Percentiles rank a stretch among this genome's conserved stretches.
These are phyloP conservation scores for Nicotiana knightiana DNA, from an alignment of 257 asterid species.

Conservation along the genomic window DNA sequence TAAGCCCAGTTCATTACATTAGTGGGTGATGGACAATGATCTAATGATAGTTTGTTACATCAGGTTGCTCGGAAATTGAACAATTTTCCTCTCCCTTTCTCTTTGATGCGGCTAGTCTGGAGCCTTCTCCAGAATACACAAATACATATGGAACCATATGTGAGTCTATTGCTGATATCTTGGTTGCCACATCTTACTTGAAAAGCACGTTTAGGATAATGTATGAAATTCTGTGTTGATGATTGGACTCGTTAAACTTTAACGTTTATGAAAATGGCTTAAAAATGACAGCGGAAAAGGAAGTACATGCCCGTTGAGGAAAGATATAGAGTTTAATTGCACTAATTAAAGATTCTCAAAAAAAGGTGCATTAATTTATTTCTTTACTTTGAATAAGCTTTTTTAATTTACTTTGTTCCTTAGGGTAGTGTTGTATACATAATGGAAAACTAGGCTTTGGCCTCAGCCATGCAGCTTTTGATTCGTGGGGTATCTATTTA, in stretches of 20 bases:
- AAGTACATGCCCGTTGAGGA: not conserved
- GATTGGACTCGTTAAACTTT: not conserved
- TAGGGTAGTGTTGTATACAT: not conserved
- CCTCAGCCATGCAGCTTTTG: not conserved
- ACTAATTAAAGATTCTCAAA: not conserved
- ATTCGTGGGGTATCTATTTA: not conserved
- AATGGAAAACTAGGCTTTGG: not conserved
- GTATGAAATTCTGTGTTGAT: not conserved
- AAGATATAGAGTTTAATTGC: not conserved
- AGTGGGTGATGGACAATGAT: conserved; percentile 6
- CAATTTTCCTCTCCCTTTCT: conserved; percentile 63
- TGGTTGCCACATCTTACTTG: not conserved
- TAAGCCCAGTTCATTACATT: not conserved
- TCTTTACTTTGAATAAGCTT: not conserved
- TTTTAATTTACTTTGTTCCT: not conserved
- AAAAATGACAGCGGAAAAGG: not conserved
- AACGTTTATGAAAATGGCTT: not conserved
- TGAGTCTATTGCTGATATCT: conserved; percentile 32
- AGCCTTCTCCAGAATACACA: conserved; percentile 90
- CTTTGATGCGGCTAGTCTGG: conserved; percentile 93
- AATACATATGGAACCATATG: conserved; percentile 92
- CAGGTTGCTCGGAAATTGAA: conserved; percentile 85
- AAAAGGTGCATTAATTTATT: not conserved
- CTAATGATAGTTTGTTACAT: conserved; percentile 13
- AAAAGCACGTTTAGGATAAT: not conserved